These are phyloP conservation scores for Cucurbitaria berberidis DNA, from an alignment of 2,329 filamentous ascomycete genomes.

Conservation along the genomic window DNA sequence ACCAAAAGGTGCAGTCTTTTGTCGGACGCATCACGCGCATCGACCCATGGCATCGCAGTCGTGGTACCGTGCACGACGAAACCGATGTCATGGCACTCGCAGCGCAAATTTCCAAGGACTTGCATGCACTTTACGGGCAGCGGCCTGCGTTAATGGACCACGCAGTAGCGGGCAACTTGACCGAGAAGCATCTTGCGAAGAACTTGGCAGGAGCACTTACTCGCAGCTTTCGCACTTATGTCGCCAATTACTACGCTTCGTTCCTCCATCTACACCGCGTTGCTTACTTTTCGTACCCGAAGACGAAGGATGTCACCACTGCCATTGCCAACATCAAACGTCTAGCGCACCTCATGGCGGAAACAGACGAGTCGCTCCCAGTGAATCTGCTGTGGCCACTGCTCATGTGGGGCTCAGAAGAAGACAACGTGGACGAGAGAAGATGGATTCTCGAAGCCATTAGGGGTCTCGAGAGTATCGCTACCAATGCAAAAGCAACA, in stretches of 20 bases:
- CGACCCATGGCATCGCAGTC: slow-evolving; percentile 62
- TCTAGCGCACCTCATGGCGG: slow-evolving; percentile 55
- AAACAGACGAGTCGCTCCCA: slow-evolving; percentile 56
- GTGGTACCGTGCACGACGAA: slow-evolving; percentile 64
- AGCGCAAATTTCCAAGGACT: slow-evolving; percentile 58
- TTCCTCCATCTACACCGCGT: slow-evolving; percentile 64
- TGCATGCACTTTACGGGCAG: slow-evolving; percentile 58
- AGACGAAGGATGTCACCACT: slow-evolving; percentile 57
- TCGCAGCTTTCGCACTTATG: slow-evolving; percentile 61
- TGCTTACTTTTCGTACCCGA: slow-evolving; percentile 61
- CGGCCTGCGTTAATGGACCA: slow-evolving; percentile 63
- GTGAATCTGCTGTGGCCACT: slow-evolving; percentile 65
- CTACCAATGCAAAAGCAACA: slow-evolving; percentile 50
- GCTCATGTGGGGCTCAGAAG: slow-evolving; percentile 63
- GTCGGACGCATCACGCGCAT: slow-evolving; percentile 64
- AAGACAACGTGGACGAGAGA: slow-evolving; percentile 57
- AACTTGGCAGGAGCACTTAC: slow-evolving; percentile 60
- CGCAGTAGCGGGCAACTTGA: slow-evolving; percentile 60
- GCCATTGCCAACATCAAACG: slow-evolving; percentile 59
- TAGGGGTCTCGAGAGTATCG: slow-evolving; percentile 46
- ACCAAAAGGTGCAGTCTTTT: slow-evolving; percentile 64
- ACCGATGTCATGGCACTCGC: slow-evolving; percentile 64
- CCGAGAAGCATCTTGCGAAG: slow-evolving; percentile 56
- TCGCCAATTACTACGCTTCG: slow-evolving; percentile 63
- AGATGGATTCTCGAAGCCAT: slow-evolving; percentile 61